Percentiles rank a stretch among this genome's conserved stretches.
Evolutionary conservation across 306 rosid genomes (phyloP).

Genomic region (Lathyrus tuberosus): DNA sequence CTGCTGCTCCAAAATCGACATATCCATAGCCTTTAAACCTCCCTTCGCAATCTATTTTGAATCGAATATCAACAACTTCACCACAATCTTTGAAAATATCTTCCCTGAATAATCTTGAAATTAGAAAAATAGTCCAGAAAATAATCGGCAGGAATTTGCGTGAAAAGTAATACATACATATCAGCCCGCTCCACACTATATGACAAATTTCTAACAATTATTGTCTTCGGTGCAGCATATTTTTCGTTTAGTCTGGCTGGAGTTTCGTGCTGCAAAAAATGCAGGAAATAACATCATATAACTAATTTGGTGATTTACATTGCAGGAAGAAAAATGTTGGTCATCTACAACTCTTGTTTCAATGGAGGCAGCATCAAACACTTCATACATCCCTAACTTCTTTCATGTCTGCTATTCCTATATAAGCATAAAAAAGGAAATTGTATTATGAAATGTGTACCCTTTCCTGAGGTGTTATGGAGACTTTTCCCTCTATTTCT

Average conservation of each 20-base stretch:
- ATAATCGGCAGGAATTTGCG: background rate
- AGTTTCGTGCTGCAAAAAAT: constrained; percentile 56
- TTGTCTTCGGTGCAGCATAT: constrained; percentile 49
- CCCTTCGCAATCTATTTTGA: constrained; percentile 50
- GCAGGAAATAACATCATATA: constrained; percentile 13
- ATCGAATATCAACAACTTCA: constrained; percentile 59
- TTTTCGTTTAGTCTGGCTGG: constrained; percentile 45
- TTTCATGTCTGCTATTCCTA: constrained; percentile 1
- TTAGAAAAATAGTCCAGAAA: constrained; percentile 27
- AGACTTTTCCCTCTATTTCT: constrained; percentile 34
- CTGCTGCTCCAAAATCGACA: constrained; percentile 66
- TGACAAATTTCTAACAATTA: constrained; percentile 62
- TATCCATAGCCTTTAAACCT: constrained; percentile 70
- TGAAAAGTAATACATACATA: constrained; percentile 55
- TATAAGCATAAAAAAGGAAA: background rate
- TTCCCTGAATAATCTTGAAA: constrained; percentile 46
- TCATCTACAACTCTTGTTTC: constrained; percentile 46
- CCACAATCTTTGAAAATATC: constrained; percentile 65
- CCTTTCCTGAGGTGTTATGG: constrained; percentile 43
- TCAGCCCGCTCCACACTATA: constrained; percentile 52
- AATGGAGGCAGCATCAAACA: constrained; percentile 52
- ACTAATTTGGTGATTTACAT: background rate
- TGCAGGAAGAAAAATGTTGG: background rate
- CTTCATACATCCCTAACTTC: constrained; percentile 51
- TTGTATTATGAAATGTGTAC: constrained; percentile 36